phyloP scores from a whole-genome alignment of 2,329 filamentous ascomycete genomes.

The Diaporthe australafricana region DNA sequence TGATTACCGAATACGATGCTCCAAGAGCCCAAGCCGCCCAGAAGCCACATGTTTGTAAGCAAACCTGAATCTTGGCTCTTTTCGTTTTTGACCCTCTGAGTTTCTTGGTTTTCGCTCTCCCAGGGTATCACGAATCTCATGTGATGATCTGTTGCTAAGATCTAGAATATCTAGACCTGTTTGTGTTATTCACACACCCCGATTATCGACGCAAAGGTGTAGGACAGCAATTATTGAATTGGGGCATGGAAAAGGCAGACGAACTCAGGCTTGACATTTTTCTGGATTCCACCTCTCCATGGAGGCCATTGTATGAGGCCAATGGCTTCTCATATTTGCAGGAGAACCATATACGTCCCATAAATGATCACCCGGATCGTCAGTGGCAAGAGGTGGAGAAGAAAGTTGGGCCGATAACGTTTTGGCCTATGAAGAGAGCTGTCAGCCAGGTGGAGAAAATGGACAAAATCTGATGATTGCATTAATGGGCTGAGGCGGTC shows the following conservation, averaged over 20 bases:
- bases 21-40: constrained; percentile 5
- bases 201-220: constrained; percentile 41
- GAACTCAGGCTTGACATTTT: constrained; percentile 41
- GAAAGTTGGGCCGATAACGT: constrained; percentile 50
- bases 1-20: constrained; percentile 28
- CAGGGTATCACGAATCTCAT: no score
- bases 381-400: constrained; percentile 48
- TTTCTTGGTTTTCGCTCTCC: background rate
- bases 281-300: constrained; percentile 40
- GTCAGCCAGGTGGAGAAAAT: constrained; percentile 33
- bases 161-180: constrained; percentile 37
- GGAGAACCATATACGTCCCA: constrained; percentile 40
- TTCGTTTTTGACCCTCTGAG: background rate
- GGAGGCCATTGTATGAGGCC: constrained; percentile 40
- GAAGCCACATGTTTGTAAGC: constrained; percentile 25
- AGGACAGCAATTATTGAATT: constrained; percentile 41
- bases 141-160: background rate
- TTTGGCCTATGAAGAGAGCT: constrained; percentile 40
- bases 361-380: constrained; percentile 40
- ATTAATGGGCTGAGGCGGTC: no score
- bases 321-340: constrained; percentile 41
- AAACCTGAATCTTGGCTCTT: background rate
- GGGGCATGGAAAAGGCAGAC: constrained; percentile 42
- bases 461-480: background rate
- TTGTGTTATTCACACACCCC: constrained; percentile 43